phyloP scores from a whole-genome alignment of 768 basidiomycete genomes.

The Kwoniella newhampshirensis region DNA sequence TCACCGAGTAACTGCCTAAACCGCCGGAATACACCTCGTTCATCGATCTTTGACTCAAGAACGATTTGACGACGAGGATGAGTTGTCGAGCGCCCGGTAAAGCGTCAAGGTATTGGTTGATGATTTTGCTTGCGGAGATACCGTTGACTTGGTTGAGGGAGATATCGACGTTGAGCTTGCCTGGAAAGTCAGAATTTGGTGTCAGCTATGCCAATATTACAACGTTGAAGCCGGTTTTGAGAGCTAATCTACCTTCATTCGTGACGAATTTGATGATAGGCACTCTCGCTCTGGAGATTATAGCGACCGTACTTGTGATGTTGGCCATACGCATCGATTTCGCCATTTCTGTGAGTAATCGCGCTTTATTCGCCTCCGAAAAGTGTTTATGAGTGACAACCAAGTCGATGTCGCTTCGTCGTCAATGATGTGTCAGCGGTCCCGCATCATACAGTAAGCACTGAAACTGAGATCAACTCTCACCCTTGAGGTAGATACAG shows the following conservation, averaged over 20 bases:
- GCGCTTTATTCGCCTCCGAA: slow-evolving; percentile 64
- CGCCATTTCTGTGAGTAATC: slow-evolving; percentile 70
- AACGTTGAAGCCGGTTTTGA: not conserved
- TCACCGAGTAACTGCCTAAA: slow-evolving; percentile 88
- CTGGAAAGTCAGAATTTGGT: slow-evolving; percentile 51
- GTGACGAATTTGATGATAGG: slow-evolving; percentile 96
- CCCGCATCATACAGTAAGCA: not conserved
- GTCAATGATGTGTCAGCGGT: not conserved
- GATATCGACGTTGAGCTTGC: slow-evolving; percentile 85
- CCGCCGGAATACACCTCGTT: slow-evolving; percentile 99
- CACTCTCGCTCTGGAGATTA: slow-evolving; percentile 90
- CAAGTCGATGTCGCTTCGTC: slow-evolving; percentile 82
- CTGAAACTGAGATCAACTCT: slow-evolving; percentile 50
- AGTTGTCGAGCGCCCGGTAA: slow-evolving; percentile 78
- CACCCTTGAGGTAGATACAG: slow-evolving; percentile 91
- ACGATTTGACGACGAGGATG: slow-evolving; percentile 84
- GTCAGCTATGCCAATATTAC: not conserved
- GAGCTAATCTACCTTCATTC: slow-evolving; percentile 57
- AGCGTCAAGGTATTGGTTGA: slow-evolving; percentile 73
- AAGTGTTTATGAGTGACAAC: slow-evolving; percentile 79
- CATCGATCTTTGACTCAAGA: slow-evolving; percentile 83
- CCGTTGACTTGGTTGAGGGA: slow-evolving; percentile 90
- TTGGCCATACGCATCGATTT: slow-evolving; percentile 69
- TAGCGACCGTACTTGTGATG: slow-evolving; percentile 75
- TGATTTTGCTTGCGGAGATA: slow-evolving; percentile 70